These are phyloP conservation scores for Candida lessepsii DNA, from an alignment of 805 yeast genomes.

Conservation along the genomic window DNA sequence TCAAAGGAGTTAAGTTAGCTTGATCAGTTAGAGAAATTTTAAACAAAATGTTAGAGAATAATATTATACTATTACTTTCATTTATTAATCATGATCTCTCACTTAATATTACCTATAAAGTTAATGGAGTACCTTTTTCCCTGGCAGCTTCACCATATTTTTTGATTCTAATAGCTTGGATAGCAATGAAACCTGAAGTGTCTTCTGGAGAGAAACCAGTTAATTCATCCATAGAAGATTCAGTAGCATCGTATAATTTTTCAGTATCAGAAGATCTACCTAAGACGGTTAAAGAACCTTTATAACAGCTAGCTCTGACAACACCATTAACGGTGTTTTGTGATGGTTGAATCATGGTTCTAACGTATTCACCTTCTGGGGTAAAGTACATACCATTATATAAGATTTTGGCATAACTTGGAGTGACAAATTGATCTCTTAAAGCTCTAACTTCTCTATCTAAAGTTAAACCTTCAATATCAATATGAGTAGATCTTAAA, in stretches of 20 bases:
- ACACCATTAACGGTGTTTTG: conserved; percentile 95
- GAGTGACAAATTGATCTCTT: conserved; percentile 95
- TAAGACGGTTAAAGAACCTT: conserved; percentile 78
- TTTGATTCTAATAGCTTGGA: conserved; percentile 97
- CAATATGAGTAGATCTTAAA: conserved; percentile 91
- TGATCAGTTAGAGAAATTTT: too few relatives aligned
- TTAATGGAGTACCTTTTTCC: conserved; percentile 61
- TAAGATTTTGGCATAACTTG: conserved; percentile 82
- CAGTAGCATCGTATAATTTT: conserved; percentile 95
- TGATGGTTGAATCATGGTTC: conserved; percentile 91
- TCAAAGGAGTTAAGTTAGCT: too few relatives aligned
- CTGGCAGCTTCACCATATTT: conserved; percentile 95
- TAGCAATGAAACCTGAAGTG: conserved; percentile 95
- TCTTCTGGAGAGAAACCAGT: conserved; percentile 97
- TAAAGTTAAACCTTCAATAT: conserved; percentile 92
- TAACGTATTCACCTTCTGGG: conserved; percentile 96
- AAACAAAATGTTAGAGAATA: too few relatives aligned
- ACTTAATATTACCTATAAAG: conserved; percentile 34
- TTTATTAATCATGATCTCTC: too few relatives aligned
- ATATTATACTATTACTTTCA: too few relatives aligned
- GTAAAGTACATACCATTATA: conserved; percentile 98
- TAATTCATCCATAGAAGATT: conserved; percentile 98
- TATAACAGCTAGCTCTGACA: conserved; percentile 91
- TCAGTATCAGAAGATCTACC: conserved; percentile 97
- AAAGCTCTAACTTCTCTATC: conserved; percentile 97